These are phyloP conservation scores for Trichaptum fuscoviolaceum DNA, from an alignment of 768 basidiomycete species.

Conservation along the genomic window DNA sequence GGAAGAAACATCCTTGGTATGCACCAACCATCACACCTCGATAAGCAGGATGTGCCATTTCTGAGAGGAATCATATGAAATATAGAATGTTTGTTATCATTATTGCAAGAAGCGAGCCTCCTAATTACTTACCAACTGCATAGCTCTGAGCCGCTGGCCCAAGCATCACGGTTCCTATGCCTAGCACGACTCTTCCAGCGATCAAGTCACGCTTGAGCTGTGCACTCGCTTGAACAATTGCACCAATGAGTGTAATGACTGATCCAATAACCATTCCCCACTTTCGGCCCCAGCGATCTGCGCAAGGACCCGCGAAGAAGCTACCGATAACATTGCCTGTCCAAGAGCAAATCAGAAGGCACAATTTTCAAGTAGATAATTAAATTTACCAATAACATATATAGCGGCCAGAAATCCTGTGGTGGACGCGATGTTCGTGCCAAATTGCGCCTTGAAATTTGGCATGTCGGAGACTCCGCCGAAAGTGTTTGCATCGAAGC, in stretches of 20 bases:
- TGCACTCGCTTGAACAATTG: conserved; percentile 14
- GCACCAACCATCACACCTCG: conserved; percentile 16
- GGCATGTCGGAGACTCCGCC: conserved; percentile 24
- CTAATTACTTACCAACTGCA: conserved; percentile 8
- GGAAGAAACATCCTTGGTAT: conserved; percentile 16
- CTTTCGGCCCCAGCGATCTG: conserved; percentile 21
- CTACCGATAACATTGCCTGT: conserved; percentile 22
- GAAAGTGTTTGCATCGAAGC: conserved; percentile 25
- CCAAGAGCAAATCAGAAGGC: background rate
- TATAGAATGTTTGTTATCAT: too few species aligned
- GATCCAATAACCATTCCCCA: conserved; percentile 24
- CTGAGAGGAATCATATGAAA: conserved; percentile 4
- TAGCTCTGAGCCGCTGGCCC: conserved; percentile 6
- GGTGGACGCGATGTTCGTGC: conserved; percentile 19
- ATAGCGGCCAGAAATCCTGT: conserved; percentile 23
- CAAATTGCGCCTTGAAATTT: conserved; percentile 21
- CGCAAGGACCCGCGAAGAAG: conserved; percentile 18
- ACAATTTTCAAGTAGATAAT: background rate
- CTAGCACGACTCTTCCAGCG: conserved; percentile 19
- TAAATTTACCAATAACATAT: conserved; percentile 19
- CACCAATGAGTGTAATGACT: conserved; percentile 14
- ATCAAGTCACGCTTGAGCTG: conserved; percentile 15
- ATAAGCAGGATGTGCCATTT: conserved; percentile 17
- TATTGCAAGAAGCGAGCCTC: too few species aligned
- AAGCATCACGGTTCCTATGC: conserved; percentile 16